A percentile compares a stretch with the other conserved stretches of the same genome.
Evolutionary conservation across 768 basidiomycete genomes (phyloP).

Genomic region (Termitomyces titanicus): DNA sequence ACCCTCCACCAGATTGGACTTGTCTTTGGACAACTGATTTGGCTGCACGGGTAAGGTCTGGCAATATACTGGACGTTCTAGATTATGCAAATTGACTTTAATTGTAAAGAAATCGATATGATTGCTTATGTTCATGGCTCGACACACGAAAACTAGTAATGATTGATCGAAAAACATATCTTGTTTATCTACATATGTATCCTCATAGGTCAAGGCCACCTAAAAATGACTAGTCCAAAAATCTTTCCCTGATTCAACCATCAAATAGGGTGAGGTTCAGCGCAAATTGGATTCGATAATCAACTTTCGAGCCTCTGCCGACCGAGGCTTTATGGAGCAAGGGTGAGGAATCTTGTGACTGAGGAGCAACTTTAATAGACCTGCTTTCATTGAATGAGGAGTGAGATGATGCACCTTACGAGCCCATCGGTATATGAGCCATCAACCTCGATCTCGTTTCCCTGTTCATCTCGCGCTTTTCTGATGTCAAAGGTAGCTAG

Average conservation of each 20-base stretch:
- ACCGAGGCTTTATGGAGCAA: constrained; percentile 1
- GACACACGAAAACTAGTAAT: too few relatives aligned
- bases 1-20: too few relatives aligned
- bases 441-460: neutral
- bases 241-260: neutral
- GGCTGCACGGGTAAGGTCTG: too few relatives aligned
- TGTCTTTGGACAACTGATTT: too few relatives aligned
- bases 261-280: neutral
- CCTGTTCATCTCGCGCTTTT: neutral
- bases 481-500: neutral
- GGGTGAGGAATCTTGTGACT: neutral
- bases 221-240: neutral
- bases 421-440: neutral
- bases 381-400: neutral
- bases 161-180: too few relatives aligned
- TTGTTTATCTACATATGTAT: too few relatives aligned
- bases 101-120: too few relatives aligned
- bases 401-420: neutral
- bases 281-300: neutral
- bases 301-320: neutral
- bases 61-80: too few relatives aligned
- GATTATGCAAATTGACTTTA: too few relatives aligned
- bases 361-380: neutral
- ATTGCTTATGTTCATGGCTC: too few relatives aligned
- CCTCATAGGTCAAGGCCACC: neutral